Evolutionary conservation across 768 basidiomycete species (phyloP), one percentile per base, ranked within the genome.

Genomic region (Phaeotremella fagi): DNA sequence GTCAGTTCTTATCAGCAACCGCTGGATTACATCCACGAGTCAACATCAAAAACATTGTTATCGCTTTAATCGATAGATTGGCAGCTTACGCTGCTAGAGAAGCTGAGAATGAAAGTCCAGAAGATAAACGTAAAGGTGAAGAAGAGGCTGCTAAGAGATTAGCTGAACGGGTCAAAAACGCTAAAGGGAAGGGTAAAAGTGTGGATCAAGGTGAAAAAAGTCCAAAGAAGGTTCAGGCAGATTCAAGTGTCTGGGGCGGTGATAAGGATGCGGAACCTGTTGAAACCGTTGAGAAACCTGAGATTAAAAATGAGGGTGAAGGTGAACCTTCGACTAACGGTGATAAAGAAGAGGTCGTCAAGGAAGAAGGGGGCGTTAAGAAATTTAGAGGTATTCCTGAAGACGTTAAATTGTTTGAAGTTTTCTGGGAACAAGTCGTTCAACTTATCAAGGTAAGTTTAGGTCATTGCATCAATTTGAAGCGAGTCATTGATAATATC

Each of bases 401-500:
- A 71, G 82, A 97, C 60, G 95, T 95, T 22, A 88, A 86, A 68
- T 76, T 99, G 47, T 99, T 99, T 58, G 95, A 99, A 71, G 91
- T 98, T 11, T 99, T 98, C 73, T 99, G 95, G 94, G 85, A 87
- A 59, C 95, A 99, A 72, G 90, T 98, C 4, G 92, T 98, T 11
- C 87, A 95, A 71, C 82, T 99, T 24, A 92, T 99, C 79, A 95
- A 92, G 82, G 91, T 89, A 61, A 18, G 81, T 70, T 18, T 41
- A 7, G 38, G 14, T 49, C n/a, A n/a, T 23, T 26, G 27, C 11
- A 42, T 14, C 22, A 53, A 56, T 20, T 33, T 33, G 9, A 16
- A 33, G 31, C 9, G 31, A 33, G 18, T 44, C 4, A 38, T 45
- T 31, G 9, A 31, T n/a, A 5, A 37, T 28, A 6, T 31, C 2